A percentile compares a stretch with the other conserved stretches of the same genome.
These are phyloP conservation scores for Kernera saxatilis DNA, from an alignment of 345 rosid species.

Conservation along the genomic window DNA sequence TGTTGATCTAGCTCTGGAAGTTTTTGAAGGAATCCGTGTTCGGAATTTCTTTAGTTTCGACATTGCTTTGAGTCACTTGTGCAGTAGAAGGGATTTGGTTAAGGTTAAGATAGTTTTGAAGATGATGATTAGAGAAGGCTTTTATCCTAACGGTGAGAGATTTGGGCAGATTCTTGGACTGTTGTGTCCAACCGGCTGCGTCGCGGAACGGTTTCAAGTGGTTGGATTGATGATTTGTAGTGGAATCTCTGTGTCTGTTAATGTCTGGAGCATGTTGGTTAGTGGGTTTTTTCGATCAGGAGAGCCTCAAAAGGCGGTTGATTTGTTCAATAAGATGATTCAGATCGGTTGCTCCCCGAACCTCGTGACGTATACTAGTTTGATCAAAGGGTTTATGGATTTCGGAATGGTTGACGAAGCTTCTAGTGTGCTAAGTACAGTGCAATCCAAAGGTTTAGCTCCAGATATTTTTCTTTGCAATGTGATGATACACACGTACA, in stretches of 20 bases:
- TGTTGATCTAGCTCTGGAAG: conserved; percentile 35
- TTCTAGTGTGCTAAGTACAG: conserved; percentile 31
- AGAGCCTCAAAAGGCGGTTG: conserved; percentile 42
- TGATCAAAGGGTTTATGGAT: conserved; percentile 54
- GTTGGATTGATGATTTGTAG: conserved; percentile 43
- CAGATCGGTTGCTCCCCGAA: conserved; percentile 50
- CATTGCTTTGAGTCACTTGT: conserved; percentile 53
- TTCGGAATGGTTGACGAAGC: conserved; percentile 44
- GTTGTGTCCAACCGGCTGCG: conserved; percentile 40
- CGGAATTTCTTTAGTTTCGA: conserved; percentile 62
- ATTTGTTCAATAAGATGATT: conserved; percentile 51
- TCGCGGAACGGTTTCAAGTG: conserved; percentile 43
- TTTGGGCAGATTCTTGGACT: conserved; percentile 49
- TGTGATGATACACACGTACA: conserved; percentile 49
- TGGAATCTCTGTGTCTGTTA: conserved; percentile 48
- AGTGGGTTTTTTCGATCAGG: conserved; percentile 39
- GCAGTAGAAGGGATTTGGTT: conserved; percentile 38
- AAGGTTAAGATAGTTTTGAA: conserved; percentile 36
- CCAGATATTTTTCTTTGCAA: conserved; percentile 64
- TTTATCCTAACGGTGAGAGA: conserved; percentile 51
- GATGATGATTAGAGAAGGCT: conserved; percentile 49
- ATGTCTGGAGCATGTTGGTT: conserved; percentile 51
- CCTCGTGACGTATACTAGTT: conserved; percentile 55
- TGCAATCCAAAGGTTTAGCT: conserved; percentile 39
- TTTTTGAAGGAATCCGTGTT: conserved; percentile 35